phyloP scores from a whole-genome alignment of 1,139 yeast genomes.

The Saccharomyces hybrid region DNA sequence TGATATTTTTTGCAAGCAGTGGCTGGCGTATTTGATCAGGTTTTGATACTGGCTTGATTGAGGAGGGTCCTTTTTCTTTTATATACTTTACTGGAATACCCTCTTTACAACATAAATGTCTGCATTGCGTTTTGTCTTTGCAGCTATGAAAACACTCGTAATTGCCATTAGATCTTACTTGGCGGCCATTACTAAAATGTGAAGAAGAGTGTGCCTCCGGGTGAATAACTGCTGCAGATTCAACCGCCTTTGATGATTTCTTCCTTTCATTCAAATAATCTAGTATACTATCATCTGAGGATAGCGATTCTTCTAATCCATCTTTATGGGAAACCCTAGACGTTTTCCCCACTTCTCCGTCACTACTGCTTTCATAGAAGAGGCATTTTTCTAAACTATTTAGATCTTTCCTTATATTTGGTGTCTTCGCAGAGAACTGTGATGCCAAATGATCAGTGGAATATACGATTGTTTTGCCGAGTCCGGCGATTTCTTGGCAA shows the following conservation, averaged over 20 bases:
- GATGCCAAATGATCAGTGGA: constrained; percentile 6
- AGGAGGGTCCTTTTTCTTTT: neutral
- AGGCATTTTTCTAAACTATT: constrained; percentile 3
- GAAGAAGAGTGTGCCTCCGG: neutral
- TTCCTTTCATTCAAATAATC: constrained; percentile 6
- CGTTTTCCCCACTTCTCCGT: constrained; percentile 3
- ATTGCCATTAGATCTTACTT: constrained; percentile 26
- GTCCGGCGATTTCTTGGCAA: constrained; percentile 38
- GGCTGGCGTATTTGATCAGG: neutral
- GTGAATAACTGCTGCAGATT: neutral
- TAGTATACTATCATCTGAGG: constrained; percentile 21
- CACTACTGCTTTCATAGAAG: constrained; percentile 3
- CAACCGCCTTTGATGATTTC: neutral
- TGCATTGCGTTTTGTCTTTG: constrained; percentile 31
- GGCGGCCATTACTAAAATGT: neutral
- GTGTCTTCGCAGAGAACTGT: neutral
- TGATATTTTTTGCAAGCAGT: neutral
- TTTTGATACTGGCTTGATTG: neutral
- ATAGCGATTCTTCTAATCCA: neutral
- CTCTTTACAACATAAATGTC: constrained; percentile 40
- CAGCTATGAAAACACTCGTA: constrained; percentile 37
- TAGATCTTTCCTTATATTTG: neutral
- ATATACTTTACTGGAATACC: constrained; percentile 30
- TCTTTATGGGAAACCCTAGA: neutral
- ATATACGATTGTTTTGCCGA: constrained; percentile 14